Conservation (phyloP, 805 yeast species). For the Scheffersomyces lignosus region DNA sequence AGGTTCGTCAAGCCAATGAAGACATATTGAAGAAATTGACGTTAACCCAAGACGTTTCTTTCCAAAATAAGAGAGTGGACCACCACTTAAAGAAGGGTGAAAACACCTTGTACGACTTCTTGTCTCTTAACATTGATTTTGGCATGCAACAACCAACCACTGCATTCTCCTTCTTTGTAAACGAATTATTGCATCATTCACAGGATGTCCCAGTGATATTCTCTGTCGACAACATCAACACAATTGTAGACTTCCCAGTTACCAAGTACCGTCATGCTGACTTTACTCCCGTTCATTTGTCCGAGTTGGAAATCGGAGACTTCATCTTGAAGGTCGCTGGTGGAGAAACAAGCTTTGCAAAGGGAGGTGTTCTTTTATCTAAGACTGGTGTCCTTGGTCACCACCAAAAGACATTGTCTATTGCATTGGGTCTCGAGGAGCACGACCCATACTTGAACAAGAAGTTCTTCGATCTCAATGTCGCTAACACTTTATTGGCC, state of each 20-base stretch:
- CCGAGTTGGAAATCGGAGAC: constrained; percentile 63
- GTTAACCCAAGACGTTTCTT: constrained; percentile 34
- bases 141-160: constrained; percentile 38
- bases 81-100: constrained; percentile 31
- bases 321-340: constrained; percentile 52
- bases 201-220: constrained; percentile 56
- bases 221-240: constrained; percentile 74
- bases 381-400: constrained; percentile 53
- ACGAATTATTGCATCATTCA: constrained; percentile 54
- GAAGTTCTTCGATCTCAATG: constrained; percentile 51
- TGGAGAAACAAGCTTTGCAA: constrained; percentile 52
- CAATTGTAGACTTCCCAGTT: constrained; percentile 51
- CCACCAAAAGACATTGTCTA: constrained; percentile 50
- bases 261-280: constrained; percentile 62
- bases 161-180: constrained; percentile 54
- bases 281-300: constrained; percentile 56
- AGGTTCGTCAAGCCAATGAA: constrained; percentile 38
- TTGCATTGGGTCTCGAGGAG: constrained; percentile 53
- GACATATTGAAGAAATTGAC: constrained; percentile 32
- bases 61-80: constrained; percentile 32
- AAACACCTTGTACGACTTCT: constrained; percentile 25
- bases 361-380: constrained; percentile 68
- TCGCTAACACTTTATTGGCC: constrained; percentile 49
- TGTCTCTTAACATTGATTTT: constrained; percentile 33
- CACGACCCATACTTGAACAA: constrained; percentile 57